phyloP scores from a whole-genome alignment of 306 rosid genomes.

The Glycine soja region DNA sequence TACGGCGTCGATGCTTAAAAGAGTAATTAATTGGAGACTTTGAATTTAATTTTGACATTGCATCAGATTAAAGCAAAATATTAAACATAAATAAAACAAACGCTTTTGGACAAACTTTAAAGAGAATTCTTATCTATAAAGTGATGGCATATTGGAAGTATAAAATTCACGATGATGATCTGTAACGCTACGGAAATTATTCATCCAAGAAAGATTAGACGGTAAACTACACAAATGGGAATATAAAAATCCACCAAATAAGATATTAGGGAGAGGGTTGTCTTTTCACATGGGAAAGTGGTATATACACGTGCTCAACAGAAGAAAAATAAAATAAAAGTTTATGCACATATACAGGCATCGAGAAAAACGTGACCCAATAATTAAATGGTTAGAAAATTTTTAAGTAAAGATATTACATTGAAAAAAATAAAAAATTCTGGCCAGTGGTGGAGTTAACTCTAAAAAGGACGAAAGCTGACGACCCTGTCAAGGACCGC shows the following conservation, averaged over 20 bases:
- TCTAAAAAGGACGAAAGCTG: background rate
- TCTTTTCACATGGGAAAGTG: constrained; percentile 48
- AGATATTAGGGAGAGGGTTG: background rate
- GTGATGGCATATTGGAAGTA: background rate
- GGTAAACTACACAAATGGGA: background rate
- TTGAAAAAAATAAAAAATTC: background rate
- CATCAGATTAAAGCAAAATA: background rate
- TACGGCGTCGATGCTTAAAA: background rate
- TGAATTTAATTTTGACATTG: background rate
- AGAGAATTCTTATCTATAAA: background rate
- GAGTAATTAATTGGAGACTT: background rate
- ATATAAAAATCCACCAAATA: background rate
- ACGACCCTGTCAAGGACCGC: constrained; percentile 38
- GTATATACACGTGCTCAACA: constrained; percentile 52
- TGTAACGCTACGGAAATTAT: background rate
- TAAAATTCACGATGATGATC: background rate
- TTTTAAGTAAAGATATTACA: background rate
- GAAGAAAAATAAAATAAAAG: background rate
- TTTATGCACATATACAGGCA: constrained; percentile 41
- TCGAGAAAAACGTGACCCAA: constrained; percentile 59
- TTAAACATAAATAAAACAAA: background rate
- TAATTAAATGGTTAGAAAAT: background rate
- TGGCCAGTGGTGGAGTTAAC: background rate
- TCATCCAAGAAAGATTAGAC: background rate
- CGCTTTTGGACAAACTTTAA: background rate